phyloP scores from a whole-genome alignment of 148 eudicot species.

The Rhododendron ferrugineum region DNA sequence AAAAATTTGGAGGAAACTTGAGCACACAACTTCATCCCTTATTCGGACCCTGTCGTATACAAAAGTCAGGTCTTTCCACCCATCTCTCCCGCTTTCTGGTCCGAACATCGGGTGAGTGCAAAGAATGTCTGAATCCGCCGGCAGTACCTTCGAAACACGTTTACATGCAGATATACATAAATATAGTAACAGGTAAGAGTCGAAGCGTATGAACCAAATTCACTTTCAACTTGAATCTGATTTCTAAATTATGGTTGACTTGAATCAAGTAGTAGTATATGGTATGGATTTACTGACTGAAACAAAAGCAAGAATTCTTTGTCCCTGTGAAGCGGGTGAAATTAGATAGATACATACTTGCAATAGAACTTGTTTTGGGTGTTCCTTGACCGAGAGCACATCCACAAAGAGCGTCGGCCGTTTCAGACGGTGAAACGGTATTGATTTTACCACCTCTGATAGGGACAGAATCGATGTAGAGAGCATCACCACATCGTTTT shows the following conservation, averaged over 20 bases:
- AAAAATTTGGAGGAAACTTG: constrained; percentile 45
- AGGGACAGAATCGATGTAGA: constrained; percentile 46
- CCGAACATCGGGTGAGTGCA: constrained; percentile 78
- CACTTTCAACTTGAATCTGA: too few species aligned
- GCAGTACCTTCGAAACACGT: constrained; percentile 27
- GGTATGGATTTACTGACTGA: background rate
- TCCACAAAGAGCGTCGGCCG: constrained; percentile 43
- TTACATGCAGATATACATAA: too few species aligned
- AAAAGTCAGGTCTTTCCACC: constrained; percentile 44
- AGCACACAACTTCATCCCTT: constrained; percentile 36
- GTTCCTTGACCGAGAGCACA: constrained; percentile 57
- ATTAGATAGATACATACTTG: constrained; percentile 16
- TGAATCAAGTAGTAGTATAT: too few species aligned
- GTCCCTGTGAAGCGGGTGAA: background rate
- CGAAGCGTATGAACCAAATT: too few species aligned
- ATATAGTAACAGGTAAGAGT: background rate
- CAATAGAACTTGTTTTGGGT: constrained; percentile 42
- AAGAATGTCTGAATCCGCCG: constrained; percentile 37
- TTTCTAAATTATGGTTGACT: too few species aligned
- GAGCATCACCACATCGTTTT: constrained; percentile 41
- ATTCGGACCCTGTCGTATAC: constrained; percentile 55
- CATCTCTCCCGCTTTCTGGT: constrained; percentile 50
- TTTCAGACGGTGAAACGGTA: constrained; percentile 32
- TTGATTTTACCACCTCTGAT: constrained; percentile 36
- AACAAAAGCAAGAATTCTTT: too few species aligned